These are phyloP conservation scores for Cordyceps javanica DNA, from an alignment of 2,329 filamentous ascomycete species.

Conservation along the genomic window DNA sequence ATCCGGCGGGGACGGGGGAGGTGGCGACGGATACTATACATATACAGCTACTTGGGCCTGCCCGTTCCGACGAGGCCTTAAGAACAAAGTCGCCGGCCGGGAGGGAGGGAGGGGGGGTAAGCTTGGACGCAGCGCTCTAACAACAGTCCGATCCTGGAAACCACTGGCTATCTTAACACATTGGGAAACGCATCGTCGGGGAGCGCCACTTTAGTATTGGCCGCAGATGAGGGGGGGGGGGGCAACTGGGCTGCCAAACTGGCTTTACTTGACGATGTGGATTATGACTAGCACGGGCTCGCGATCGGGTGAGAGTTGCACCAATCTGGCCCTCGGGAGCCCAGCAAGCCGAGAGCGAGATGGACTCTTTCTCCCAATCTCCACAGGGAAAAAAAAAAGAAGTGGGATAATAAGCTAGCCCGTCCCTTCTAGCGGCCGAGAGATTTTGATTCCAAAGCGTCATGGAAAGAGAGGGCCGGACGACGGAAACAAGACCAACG, in stretches of 20 bases:
- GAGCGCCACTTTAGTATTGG: not conserved
- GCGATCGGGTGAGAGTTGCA: conserved; percentile 1
- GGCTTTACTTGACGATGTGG: not conserved
- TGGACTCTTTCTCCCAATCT: too few species aligned
- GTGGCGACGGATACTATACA: not conserved
- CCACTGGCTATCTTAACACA: not conserved
- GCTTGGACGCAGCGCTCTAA: not conserved
- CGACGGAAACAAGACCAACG: not conserved
- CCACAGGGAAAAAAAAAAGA: not conserved
- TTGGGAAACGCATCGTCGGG: not conserved
- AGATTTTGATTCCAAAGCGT: conserved; percentile 7
- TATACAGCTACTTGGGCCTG: too few species aligned
- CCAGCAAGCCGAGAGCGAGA: not conserved
- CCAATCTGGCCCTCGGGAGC: not conserved
- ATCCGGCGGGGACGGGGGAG: not conserved
- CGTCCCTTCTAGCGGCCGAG: not conserved
- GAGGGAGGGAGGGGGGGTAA: not conserved
- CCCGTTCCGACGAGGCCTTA: not conserved
- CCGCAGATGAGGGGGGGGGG: not conserved
- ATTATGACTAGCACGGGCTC: not conserved
- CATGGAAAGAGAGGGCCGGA: not conserved
- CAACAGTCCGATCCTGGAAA: not conserved
- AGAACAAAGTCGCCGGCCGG: not conserved
- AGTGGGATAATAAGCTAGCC: not conserved
- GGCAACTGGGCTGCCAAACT: too few species aligned